Evolutionary conservation across 129 eudicot species (phyloP), one percentile per base, ranked within the genome.

Genomic region (Chrysanthemum lavandulifolium): DNA sequence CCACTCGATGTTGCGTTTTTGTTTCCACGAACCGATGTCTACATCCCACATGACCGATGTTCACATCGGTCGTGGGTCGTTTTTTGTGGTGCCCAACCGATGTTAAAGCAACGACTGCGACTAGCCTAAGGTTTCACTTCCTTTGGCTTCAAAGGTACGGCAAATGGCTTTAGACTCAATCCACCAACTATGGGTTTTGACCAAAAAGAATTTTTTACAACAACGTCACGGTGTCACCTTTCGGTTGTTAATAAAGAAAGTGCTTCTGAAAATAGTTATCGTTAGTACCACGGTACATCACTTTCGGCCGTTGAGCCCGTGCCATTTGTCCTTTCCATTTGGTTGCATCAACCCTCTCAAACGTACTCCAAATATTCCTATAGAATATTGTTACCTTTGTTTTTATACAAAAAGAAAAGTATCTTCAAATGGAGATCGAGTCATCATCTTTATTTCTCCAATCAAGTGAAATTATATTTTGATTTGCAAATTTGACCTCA

Each of bases 261-360:
- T 52, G 18, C 57, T 52, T 13, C 16, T 52, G 10, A 57, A 57
- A 57, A 57, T 5, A 8, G 31, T 19, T 3, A 18, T 18, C 12
- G 62, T 57, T 15, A 57, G 62, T 57, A 57, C 62, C 31, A 18
- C 58, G 62, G 62, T 21, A 57, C 21, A 57, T 15, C 21, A 21
- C 62, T 57, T 57, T 57, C 62, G 62, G 62, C 23, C 62, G 1
- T 57, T 57, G 62, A 21, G 2, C 62, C 62, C 62, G 3, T 57
- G 62, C 4, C 62, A 57, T 57, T 57, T 57, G 62, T 57, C 62
- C 62, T 57, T 18, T 57, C 16, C 11, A 5, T 57, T 52, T n/a
- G 62, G 62, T n/a, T 18, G 31, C 62, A 57, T 18, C 62, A 18
- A 19, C 10, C 14, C 21, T 57, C 62, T 57, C 13, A 57, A 57